Conservation (phyloP, 495 filamentous ascomycete species). For the Pyrenula aspistea region DNA sequence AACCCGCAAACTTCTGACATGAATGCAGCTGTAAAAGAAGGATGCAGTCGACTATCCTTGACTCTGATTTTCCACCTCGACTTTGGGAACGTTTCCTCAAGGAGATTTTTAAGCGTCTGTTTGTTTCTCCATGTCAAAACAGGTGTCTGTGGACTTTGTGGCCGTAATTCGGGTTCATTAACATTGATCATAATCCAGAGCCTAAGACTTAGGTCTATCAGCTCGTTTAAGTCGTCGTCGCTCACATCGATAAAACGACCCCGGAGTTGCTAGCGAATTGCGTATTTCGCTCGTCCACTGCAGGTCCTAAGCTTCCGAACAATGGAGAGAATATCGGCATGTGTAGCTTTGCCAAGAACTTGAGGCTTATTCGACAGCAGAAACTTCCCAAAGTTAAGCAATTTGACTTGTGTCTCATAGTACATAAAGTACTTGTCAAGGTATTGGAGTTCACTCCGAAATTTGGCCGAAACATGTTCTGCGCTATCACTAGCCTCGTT, state of each 20-base stretch:
- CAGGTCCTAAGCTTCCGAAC: background rate
- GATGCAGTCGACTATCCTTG: conserved; percentile 2
- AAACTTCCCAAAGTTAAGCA: background rate
- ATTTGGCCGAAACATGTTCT: background rate
- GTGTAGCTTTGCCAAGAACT: background rate
- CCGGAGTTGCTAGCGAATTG: background rate
- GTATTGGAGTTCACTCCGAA: background rate
- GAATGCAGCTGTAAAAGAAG: conserved; percentile 5
- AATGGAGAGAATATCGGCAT: background rate
- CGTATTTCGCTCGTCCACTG: background rate
- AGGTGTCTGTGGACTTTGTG: background rate
- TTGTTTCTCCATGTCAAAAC: conserved; percentile 2
- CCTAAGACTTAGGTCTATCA: background rate
- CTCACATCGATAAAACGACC: background rate
- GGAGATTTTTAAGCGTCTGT: background rate
- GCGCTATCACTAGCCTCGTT: background rate
- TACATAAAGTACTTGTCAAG: background rate
- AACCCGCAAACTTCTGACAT: conserved; percentile 6
- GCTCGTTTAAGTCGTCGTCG: background rate
- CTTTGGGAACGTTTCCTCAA: conserved; percentile 2
- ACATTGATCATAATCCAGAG: conserved; percentile 1
- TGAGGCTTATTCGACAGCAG: background rate
- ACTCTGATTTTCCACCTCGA: conserved; percentile 3
- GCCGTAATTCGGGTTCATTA: background rate
- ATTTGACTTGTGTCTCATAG: background rate